Conservation (phyloP, 2,329 filamentous ascomycete species). For the Hypoxylon sp. region DNA sequence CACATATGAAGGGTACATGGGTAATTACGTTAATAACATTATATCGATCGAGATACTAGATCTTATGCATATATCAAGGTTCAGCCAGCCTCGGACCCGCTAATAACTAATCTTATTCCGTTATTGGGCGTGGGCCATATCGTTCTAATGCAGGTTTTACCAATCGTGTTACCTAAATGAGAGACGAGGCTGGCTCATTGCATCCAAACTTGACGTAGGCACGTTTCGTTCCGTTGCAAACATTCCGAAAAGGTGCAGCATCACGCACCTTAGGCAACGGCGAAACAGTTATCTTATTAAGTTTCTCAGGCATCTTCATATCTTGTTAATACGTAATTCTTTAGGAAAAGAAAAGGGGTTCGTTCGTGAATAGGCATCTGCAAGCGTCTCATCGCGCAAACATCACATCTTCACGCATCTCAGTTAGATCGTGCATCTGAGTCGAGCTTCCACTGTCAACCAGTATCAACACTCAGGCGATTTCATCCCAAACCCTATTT, state of each 20-base stretch:
- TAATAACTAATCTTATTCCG: constrained; percentile 23
- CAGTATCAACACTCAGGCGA: not conserved
- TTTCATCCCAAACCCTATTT: constrained; percentile 7
- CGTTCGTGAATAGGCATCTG: constrained; percentile 11
- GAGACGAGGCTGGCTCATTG: constrained; percentile 36
- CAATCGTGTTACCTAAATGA: constrained; percentile 35
- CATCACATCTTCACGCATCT: constrained; percentile 26
- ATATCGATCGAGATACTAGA: constrained; percentile 4
- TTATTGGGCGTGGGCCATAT: constrained; percentile 22
- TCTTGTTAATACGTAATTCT: not conserved
- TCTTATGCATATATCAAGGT: constrained; percentile 18
- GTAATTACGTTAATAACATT: not conserved
- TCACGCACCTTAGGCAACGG: constrained; percentile 15
- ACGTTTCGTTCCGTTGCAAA: constrained; percentile 27
- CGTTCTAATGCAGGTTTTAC: constrained; percentile 30
- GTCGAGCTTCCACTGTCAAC: not conserved
- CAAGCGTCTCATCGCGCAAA: constrained; percentile 9
- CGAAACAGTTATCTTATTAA: constrained; percentile 20
- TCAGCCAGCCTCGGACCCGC: constrained; percentile 29
- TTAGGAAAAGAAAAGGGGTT: not conserved
- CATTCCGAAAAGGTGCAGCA: constrained; percentile 19
- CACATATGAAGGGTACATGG: constrained; percentile 1
- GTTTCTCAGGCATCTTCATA: constrained; percentile 1
- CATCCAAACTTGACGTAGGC: constrained; percentile 25
- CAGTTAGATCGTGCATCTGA: constrained; percentile 15